Conservation (phyloP, 2,329 filamentous ascomycete genomes). For the Raffaelea arxii region DNA sequence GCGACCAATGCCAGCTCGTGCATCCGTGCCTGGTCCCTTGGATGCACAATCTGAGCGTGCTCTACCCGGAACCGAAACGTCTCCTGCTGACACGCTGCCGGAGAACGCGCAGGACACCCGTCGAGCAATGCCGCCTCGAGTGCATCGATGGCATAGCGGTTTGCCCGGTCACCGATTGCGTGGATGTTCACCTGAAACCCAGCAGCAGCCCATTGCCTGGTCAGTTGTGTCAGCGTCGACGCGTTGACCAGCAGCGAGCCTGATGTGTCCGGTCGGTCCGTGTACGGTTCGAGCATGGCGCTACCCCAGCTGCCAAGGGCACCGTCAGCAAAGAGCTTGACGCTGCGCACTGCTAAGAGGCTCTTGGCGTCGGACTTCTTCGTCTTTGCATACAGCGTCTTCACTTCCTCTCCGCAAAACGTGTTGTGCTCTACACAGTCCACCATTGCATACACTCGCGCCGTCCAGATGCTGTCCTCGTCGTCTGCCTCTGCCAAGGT, state of each 20-base stretch:
- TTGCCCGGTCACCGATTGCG: slow-evolving; percentile 61
- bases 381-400: slow-evolving; percentile 20
- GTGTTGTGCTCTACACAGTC: slow-evolving; percentile 56
- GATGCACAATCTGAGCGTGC: slow-evolving; percentile 61
- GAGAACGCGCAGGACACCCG: slow-evolving; percentile 34
- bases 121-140: slow-evolving; percentile 46
- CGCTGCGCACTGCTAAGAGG: slow-evolving; percentile 47
- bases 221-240: slow-evolving; percentile 43
- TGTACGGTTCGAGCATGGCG: slow-evolving; percentile 61
- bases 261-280: slow-evolving; percentile 48
- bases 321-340: slow-evolving; percentile 63
- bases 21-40: slow-evolving; percentile 52
- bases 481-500: slow-evolving; percentile 36
- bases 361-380: slow-evolving; percentile 15
- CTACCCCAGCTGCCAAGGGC: slow-evolving; percentile 64
- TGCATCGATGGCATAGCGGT: slow-evolving; percentile 54
- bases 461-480: slow-evolving; percentile 39
- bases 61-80: slow-evolving; percentile 53
- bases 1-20: slow-evolving; percentile 51
- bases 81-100: slow-evolving; percentile 20
- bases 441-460: slow-evolving; percentile 59
- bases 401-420: slow-evolving; percentile 45
- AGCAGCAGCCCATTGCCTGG: slow-evolving; percentile 46
- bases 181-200: slow-evolving; percentile 65
- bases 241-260: slow-evolving; percentile 59